Evolutionary conservation across 2,329 filamentous ascomycete species (phyloP), one percentile per base, ranked within the genome.

Genomic region (Phaeoacremonium minimum): DNA sequence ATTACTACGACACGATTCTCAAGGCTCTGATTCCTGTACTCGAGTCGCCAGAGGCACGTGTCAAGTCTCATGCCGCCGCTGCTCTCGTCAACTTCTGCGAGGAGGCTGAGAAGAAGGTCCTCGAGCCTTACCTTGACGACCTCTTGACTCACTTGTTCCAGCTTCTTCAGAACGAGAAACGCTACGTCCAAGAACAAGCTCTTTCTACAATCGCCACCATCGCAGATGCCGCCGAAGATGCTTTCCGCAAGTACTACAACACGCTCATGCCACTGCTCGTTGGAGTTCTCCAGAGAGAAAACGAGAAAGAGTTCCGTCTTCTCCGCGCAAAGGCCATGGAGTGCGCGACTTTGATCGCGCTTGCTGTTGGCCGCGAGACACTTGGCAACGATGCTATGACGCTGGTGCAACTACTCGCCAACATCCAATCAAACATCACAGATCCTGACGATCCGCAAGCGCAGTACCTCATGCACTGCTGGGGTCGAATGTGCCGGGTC

Each of bases 51-150:
- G 91, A 98, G 60, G 87, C 89, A 14, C 85, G 93, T 41, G 93
- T 98, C 43, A 94, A 97, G 67, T 91, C 93, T 3, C 93, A 98
- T 57, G 93, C 93, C 8, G 93, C 93, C 13, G 93, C 93, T n/a
- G 93, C 93, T 6, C 75, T 98, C 11, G 93, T 98, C 55, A 98
- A 98, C 67, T 98, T 98, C 62, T 98, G 93, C 60, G 93, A 98
- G 60, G 93, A 97, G 64, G 91, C 93, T 1, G 91, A 98, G 61
- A 95, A 95, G 66, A 77, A 77, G 37, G 85, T 88, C 15, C 73
- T 98, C 13, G 90, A 95, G 60, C 91, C 93, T 11, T 97, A 97
- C 56, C 80, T 98, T 8, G 91, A 94, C 54, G 79, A 89, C 46
- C 75, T 98, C 6, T 70, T 98, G 16, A 85, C 79, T 26, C 85